Evolutionary conservation across 2,329 filamentous ascomycete species (phyloP).

Genomic region (Aureobasidium zeae): DNA sequence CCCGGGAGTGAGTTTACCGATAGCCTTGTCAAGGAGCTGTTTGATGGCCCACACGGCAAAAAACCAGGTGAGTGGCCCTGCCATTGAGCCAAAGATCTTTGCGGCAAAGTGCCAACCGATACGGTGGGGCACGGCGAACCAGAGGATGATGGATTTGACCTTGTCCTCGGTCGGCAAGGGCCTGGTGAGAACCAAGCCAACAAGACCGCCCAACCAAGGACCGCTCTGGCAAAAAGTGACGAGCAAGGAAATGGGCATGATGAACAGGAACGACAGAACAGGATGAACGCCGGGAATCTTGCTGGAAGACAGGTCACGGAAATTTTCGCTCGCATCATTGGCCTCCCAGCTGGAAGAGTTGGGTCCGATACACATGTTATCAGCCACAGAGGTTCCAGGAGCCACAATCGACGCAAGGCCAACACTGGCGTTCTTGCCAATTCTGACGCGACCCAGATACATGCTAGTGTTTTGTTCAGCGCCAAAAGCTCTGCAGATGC

Average conservation of each 20-base stretch:
- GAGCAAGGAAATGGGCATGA: conserved; percentile 35
- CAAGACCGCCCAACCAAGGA: conserved; percentile 34
- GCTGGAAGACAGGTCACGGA: conserved; percentile 36
- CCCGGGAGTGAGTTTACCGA: conserved; percentile 33
- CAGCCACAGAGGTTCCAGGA: conserved; percentile 41
- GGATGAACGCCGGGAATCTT: conserved; percentile 38
- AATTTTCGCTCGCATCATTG: conserved; percentile 38
- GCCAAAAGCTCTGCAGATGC: conserved; percentile 45
- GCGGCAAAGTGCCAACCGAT: conserved; percentile 45
- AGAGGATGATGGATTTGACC: conserved; percentile 37
- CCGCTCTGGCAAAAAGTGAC: conserved; percentile 36
- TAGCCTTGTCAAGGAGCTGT: conserved; percentile 31
- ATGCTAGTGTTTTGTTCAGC: conserved; percentile 50
- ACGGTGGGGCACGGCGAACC: conserved; percentile 41
- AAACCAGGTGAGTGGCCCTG: conserved; percentile 41
- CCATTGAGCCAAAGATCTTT: conserved; percentile 32
- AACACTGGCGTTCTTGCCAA: conserved; percentile 41
- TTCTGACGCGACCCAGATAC: conserved; percentile 44
- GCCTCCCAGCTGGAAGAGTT: conserved; percentile 51
- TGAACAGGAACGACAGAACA: conserved; percentile 35
- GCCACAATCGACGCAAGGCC: conserved; percentile 44
- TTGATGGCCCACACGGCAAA: conserved; percentile 36
- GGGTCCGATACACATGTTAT: conserved; percentile 44
- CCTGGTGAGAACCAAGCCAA: conserved; percentile 38
- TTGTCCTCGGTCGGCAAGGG: conserved; percentile 29